A percentile compares a stretch with the other conserved stretches of the same genome.
Evolutionary conservation across 129 eudicot species (phyloP).

Genomic region (Gnaphalium uliginosum): DNA sequence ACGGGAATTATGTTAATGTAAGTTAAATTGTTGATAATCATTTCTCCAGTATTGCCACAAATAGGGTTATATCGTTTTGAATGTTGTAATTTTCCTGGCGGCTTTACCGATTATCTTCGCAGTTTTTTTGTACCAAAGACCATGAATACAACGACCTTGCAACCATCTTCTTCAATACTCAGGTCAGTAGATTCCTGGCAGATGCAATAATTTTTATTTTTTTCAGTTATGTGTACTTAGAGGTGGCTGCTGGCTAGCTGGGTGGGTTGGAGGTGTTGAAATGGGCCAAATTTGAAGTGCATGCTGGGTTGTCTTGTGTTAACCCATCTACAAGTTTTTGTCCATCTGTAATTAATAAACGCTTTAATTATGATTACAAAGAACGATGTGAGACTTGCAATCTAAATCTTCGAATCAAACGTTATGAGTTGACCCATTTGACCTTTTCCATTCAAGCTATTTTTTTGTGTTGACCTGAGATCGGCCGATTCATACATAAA

Average conservation of each 20-base stretch:
- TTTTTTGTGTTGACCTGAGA: too few species aligned
- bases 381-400: not conserved
- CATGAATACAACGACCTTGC: constrained; percentile 96
- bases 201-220: not conserved
- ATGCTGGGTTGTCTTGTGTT: not conserved
- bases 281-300: not conserved
- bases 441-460: not conserved
- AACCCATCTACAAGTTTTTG: too few species aligned
- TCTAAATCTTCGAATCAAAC: not conserved
- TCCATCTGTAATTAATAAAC: not conserved
- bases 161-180: constrained; percentile 97
- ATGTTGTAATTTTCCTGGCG: constrained; percentile 6
- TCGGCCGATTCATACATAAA: too few species aligned
- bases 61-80: not conserved
- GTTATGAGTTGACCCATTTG: not conserved
- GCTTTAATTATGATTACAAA: not conserved
- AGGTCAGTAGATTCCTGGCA: constrained; percentile 47
- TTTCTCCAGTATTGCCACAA: not conserved
- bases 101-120: constrained; percentile 33
- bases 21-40: constrained; percentile 28
- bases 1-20: constrained; percentile 97
- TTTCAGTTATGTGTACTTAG: not conserved
- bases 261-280: not conserved
- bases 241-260: not conserved
- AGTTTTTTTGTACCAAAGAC: constrained; percentile 78